Conservation (phyloP, 768 basidiomycete genomes). For the Auricularia sp. region DNA sequence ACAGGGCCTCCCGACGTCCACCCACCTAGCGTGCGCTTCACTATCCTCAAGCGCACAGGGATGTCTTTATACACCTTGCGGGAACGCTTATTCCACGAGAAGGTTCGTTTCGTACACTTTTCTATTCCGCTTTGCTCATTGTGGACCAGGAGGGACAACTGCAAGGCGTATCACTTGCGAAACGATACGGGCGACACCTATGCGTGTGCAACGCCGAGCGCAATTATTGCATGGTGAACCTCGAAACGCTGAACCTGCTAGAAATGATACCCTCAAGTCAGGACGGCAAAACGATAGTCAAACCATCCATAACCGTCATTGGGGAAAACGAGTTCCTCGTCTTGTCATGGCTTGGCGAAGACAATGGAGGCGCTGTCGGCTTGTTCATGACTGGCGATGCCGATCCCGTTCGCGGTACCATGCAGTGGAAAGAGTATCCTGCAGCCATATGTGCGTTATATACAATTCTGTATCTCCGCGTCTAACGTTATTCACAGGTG, state of each 20-base stretch:
- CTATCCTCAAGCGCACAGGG: slow-evolving; percentile 55
- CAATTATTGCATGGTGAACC: slow-evolving; percentile 70
- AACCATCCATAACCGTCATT: slow-evolving; percentile 69
- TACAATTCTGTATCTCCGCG: not conserved
- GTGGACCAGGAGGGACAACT: not conserved
- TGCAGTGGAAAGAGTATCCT: slow-evolving; percentile 79
- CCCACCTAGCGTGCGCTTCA: slow-evolving; percentile 49
- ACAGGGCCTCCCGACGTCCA: slow-evolving; percentile 28
- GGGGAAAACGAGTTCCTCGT: slow-evolving; percentile 75
- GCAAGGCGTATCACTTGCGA: slow-evolving; percentile 29
- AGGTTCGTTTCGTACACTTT: slow-evolving; percentile 30
- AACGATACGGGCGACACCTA: slow-evolving; percentile 50
- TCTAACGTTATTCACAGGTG: slow-evolving; percentile 31
- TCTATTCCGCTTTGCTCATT: not conserved
- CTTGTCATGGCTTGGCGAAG: slow-evolving; percentile 68
- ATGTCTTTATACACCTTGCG: slow-evolving; percentile 59
- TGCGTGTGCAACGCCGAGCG: slow-evolving; percentile 64
- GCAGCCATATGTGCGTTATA: slow-evolving; percentile 55
- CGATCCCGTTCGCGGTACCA: slow-evolving; percentile 82
- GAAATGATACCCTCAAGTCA: slow-evolving; percentile 77
- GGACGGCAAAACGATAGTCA: slow-evolving; percentile 32
- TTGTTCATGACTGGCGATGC: slow-evolving; percentile 78
- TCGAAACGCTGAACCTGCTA: slow-evolving; percentile 58
- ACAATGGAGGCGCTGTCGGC: slow-evolving; percentile 51
- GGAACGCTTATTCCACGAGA: slow-evolving; percentile 51